Evolutionary conservation across 164 flowering plant species (phyloP), one percentile per base, ranked within the genome.

Genomic region (Vitis amurensis): DNA sequence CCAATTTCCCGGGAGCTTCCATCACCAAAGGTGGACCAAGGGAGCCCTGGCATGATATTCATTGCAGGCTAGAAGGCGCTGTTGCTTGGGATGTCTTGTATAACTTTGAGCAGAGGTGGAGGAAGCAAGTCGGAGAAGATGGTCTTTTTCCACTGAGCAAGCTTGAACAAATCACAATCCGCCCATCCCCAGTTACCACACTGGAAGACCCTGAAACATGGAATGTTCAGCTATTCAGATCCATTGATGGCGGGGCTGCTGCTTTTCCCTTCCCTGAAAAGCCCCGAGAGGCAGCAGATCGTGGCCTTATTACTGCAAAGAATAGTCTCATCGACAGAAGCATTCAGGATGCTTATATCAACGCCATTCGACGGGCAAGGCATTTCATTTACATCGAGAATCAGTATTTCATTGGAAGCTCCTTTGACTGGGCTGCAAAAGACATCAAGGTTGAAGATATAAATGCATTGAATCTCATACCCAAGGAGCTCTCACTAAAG

Each of bases 31-130:
- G 95, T 5, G 95, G 95, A 19, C 95, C 92, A 13, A 79, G 95
- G 50, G 95, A 90, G 77, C 95, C 95, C 1, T 88, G 95, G 95
- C 95, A 90, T 70, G 95, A 90, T 69, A 80, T 84, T 57, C 95
- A 90, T 50, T 85, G 89, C 61, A 66, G 71, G 44, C 75, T 90
- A 1, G 95, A 90, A 74, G 95, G 95, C 31, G 88, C 89, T 52
- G 73, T 84, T 15, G 92, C 95, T 9, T 90, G 92, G 95, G 95
- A 90, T 81, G 89, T 90, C 29, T 49, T 90, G 56, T 79, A 73
- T 72, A 90, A 90, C 64, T 90, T 88, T 47, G 95, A 88, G 71
- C 91, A 86, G 49, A 79, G 95, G 66, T 90, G 95, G 95, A 70
- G 14, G 44, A 85, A 77, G 66, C 91, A 87, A 69, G 81, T 71